These are phyloP conservation scores for Solanum chiquidenum DNA, from an alignment of 257 asterid genomes.

Conservation along the genomic window DNA sequence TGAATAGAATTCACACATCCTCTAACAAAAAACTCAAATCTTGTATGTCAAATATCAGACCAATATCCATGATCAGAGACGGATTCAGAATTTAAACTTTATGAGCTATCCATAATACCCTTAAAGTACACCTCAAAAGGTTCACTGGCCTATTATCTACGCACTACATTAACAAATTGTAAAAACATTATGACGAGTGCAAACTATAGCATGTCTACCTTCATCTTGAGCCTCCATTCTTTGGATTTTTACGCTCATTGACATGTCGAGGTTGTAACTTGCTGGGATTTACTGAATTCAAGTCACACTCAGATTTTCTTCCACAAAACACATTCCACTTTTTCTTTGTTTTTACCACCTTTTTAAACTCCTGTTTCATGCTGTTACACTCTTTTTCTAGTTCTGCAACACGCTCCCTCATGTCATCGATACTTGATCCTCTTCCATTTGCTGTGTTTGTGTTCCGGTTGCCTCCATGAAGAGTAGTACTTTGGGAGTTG, in stretches of 20 bases:
- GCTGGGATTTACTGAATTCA: background rate
- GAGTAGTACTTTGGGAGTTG: constrained; percentile 9
- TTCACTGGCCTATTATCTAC: background rate
- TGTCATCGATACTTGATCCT: background rate
- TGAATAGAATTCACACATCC: background rate
- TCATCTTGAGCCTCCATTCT: background rate
- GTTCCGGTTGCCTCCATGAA: background rate
- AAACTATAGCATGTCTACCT: background rate
- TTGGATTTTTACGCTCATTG: background rate
- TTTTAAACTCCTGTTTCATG: constrained; percentile 8
- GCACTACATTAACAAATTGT: background rate
- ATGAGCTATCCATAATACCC: background rate
- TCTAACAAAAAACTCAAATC: background rate
- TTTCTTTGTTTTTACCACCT: constrained; percentile 5
- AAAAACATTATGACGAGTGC: background rate
- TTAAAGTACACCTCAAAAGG: background rate
- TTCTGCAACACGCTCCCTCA: background rate
- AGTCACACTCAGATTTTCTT: background rate
- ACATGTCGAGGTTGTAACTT: background rate
- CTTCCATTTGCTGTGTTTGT: constrained; percentile 4
- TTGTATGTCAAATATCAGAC: background rate
- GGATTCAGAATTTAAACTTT: too few relatives aligned
- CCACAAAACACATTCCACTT: constrained; percentile 5
- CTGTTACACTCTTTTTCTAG: background rate
- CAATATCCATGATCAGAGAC: background rate